Base-by-base conservation (phyloP, 2,329 filamentous ascomycete species). In the Pseudomassariella vexata region DNA sequence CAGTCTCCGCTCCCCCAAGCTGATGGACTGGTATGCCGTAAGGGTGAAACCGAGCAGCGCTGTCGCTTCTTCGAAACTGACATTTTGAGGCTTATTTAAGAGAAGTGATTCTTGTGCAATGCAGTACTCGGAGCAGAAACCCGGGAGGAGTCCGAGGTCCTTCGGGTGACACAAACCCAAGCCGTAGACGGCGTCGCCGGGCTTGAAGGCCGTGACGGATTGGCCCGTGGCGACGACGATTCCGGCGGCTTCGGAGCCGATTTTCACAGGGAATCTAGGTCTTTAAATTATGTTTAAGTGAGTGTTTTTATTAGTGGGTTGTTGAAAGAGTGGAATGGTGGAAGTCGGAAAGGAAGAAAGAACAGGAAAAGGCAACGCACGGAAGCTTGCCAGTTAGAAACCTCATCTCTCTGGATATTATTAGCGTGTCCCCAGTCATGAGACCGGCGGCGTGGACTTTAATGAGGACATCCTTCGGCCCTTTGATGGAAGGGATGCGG, bases 21-120 rank as follows among this genome's bases (percentile, higher is more conserved):
- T 53, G 24, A 73, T 53, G 16, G 50, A 45, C 44, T 74, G 68
- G 15, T 62, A 49, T 0, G 65, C 61, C 3, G 66, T 69, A n/a
- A 65, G 44, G 1, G 53, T 53, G 4, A 56, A 48, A 9, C 58
- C 51, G 3, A 59, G 45, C 2, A 63, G 43, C 0, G 61, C 47
- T 1, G 63, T 59, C 0, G 56, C 53, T 9, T 62, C 57, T 25
- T 58, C 60, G 34, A 56, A 53, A 1, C 44, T 28, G 15, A 50
- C 12, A 18, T 42, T 23, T 3, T 44, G 18, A 6, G 56, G 57
- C 35, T 58, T 59, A 28, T 16, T 41, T 3, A 58, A 38, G 3
- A 66, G 37, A n/a, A 62, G 46, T 2, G 40, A 35, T 34, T 62
- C 61, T 10, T 49, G 43, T 1, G 46, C 41, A 3, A 68, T 26